Evolutionary conservation across 176 grass and related monocot species (phyloP).

Genomic region (Avena insularis): DNA sequence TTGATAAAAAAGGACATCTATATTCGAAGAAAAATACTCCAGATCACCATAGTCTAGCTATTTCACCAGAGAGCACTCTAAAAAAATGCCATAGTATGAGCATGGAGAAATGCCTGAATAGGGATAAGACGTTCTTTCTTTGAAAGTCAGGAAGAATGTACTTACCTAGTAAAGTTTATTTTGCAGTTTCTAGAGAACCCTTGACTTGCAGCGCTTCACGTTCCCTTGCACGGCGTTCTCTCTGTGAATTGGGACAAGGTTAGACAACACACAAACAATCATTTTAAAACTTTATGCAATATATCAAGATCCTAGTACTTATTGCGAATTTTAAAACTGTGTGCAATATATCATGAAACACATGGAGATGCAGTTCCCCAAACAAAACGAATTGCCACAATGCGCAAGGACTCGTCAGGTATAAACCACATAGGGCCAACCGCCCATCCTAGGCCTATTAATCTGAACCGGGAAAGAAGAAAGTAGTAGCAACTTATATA

Average conservation of each 20-base stretch:
- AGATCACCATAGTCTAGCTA: background rate
- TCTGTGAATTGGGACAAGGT: slow-evolving; percentile 43
- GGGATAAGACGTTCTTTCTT: background rate
- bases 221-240: slow-evolving; percentile 59
- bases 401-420: background rate
- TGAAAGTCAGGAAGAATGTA: background rate
- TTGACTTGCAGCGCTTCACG: slow-evolving; percentile 52
- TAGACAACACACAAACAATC: background rate
- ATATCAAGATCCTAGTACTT: background rate
- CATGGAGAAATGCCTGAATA: background rate
- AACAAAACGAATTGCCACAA: background rate
- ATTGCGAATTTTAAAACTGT: background rate
- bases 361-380: background rate
- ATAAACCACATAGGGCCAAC: background rate
- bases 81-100: background rate
- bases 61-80: background rate
- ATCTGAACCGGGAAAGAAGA: background rate
- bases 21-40: background rate
- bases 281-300: background rate
- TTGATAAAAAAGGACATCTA: background rate
- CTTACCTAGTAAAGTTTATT: slow-evolving; percentile 35
- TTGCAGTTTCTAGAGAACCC: slow-evolving; percentile 42
- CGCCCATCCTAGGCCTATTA: background rate
- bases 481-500: background rate
- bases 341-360: background rate